Conservation (phyloP, 2,329 filamentous ascomycete genomes). For the Colletotrichum acutatum region DNA sequence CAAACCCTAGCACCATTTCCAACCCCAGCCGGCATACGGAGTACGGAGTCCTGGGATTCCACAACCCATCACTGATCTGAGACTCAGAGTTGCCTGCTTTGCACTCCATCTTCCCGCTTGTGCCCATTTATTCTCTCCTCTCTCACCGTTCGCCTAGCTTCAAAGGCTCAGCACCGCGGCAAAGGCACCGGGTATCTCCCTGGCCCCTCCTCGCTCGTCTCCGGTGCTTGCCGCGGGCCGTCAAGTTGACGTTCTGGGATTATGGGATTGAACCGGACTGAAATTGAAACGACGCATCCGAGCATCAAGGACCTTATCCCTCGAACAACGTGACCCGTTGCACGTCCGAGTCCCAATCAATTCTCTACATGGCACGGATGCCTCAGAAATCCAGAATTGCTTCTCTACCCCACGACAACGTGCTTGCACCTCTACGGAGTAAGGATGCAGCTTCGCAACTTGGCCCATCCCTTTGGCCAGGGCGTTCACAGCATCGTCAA, state of each 20-base stretch:
- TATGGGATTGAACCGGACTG: slow-evolving; percentile 9
- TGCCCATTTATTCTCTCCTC: background rate
- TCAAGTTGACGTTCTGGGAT: background rate
- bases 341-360: slow-evolving; percentile 30
- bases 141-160: background rate
- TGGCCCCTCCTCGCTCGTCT: background rate
- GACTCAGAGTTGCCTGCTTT: background rate
- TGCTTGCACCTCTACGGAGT: background rate
- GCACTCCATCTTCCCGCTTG: background rate
- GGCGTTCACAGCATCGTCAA: background rate
- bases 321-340: slow-evolving; percentile 8
- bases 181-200: background rate
- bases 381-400: background rate
- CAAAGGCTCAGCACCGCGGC: background rate
- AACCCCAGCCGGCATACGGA: slow-evolving; percentile 5
- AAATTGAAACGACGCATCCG: slow-evolving; percentile 26
- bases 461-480: background rate
- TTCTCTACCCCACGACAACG: background rate
- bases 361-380: slow-evolving; percentile 11
- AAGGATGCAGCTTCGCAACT: too few relatives aligned
- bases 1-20: slow-evolving; percentile 14
- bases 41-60: background rate
- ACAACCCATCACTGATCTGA: background rate
- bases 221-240: slow-evolving; percentile 4
- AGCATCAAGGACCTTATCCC: slow-evolving; percentile 10